Evolutionary conservation across 192 early-diverging fungal species (phyloP).

Genomic region (Chytriomyces hyalinus): DNA sequence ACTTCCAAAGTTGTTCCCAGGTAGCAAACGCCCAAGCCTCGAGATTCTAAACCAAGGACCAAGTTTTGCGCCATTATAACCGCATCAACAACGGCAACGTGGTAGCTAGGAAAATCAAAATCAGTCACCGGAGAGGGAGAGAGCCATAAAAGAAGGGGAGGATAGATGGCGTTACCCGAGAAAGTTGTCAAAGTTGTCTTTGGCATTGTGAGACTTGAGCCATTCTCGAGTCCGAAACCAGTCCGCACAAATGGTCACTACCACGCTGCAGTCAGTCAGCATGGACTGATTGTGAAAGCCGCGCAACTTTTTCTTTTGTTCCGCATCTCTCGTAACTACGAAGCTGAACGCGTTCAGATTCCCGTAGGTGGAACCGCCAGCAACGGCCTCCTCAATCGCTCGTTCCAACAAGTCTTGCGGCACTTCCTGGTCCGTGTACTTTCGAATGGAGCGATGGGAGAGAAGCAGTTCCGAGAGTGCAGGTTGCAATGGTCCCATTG

Average conservation of each 20-base stretch:
- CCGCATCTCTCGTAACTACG: background rate
- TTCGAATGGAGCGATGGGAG: constrained; percentile 15
- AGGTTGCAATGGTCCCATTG: background rate
- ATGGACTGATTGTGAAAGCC: constrained; percentile 1
- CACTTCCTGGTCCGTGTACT: constrained; percentile 9
- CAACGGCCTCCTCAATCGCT: constrained; percentile 3
- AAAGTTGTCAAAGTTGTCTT: constrained; percentile 11
- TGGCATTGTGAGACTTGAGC: background rate
- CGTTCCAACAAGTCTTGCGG: background rate
- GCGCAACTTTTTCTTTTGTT: background rate
- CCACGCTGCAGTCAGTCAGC: constrained; percentile 20
- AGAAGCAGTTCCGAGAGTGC: constrained; percentile 7
- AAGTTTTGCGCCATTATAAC: constrained; percentile 17
- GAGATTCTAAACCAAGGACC: background rate
- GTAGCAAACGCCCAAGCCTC: constrained; percentile 11
- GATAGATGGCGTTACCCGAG: background rate
- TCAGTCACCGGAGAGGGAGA: too few species aligned
- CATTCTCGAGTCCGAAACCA: constrained; percentile 13
- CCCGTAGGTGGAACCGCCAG: constrained; percentile 5
- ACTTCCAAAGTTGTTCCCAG: constrained; percentile 11
- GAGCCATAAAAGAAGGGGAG: too few species aligned
- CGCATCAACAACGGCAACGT: constrained; percentile 18
- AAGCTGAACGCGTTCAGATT: constrained; percentile 20
- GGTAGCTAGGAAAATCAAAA: background rate
- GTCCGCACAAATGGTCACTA: constrained; percentile 16